Evolutionary conservation across 1,139 yeast genomes (phyloP).

Genomic region (Wickerhamiella infanticola): DNA sequence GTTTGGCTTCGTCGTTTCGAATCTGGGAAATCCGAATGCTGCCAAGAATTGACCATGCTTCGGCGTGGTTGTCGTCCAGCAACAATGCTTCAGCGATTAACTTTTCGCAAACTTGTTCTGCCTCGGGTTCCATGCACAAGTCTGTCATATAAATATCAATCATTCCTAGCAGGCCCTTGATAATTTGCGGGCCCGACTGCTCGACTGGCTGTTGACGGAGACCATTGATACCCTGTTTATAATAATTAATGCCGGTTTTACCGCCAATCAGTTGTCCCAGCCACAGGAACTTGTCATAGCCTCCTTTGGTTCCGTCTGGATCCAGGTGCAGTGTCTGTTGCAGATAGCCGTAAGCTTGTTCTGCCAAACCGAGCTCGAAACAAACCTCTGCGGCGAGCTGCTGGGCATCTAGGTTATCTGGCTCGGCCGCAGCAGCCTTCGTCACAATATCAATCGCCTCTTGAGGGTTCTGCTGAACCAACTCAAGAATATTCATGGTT

Average conservation of each 20-base stretch:
- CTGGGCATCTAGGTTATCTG: constrained; percentile 25
- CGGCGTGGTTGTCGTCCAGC: constrained; percentile 45
- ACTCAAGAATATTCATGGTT: constrained; percentile 3
- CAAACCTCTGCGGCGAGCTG: constrained; percentile 58
- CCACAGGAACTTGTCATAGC: constrained; percentile 67
- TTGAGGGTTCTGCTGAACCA: constrained; percentile 16
- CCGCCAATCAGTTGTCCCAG: constrained; percentile 89
- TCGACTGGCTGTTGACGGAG: constrained; percentile 30
- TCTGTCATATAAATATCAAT: constrained; percentile 99
- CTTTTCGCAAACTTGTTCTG: constrained; percentile 66
- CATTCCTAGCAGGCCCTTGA: constrained; percentile 68
- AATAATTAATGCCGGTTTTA: constrained; percentile 48
- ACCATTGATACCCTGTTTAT: constrained; percentile 46
- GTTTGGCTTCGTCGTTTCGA: constrained; percentile 51
- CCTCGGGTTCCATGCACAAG: constrained; percentile 83
- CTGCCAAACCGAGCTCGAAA: constrained; percentile 65
- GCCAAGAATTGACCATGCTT: constrained; percentile 67
- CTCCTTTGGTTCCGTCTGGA: constrained; percentile 45
- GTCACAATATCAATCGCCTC: constrained; percentile 12
- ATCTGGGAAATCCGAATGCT: constrained; percentile 87
- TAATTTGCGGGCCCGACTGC: constrained; percentile 30
- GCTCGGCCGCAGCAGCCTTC: constrained; percentile 13
- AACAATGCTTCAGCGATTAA: constrained; percentile 51
- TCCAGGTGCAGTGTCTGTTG: constrained; percentile 54
- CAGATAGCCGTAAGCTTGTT: constrained; percentile 55